Base-by-base conservation (phyloP, 768 basidiomycete species). In the Mycena chlorophos region DNA sequence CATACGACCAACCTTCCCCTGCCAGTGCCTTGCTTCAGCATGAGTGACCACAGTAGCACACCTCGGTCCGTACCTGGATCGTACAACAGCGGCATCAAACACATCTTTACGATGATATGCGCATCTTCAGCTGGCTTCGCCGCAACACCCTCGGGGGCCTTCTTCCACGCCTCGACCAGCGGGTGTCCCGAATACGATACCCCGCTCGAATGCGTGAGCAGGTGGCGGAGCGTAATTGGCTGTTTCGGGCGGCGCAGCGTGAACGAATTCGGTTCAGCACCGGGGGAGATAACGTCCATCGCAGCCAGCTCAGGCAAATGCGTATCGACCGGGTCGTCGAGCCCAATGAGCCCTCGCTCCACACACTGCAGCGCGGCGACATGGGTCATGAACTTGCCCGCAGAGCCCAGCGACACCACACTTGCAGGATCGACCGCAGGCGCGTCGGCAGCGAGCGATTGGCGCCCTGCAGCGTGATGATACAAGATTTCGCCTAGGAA, bases 141-240 rank as follows among this genome's bases (percentile, higher is more conserved):
- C 22, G 56, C 52, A 4, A 22, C 57, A 8, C 46, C 51, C 3
- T 48, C 38, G 20, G 52, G 39, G 12, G 57, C 49, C 4, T 42
- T 38, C 0, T 37, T 25, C 58, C 58, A 59, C 19, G 25, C 3
- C 31, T 59, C 27, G 1, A 59, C 49, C 5, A 59, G 54, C 16
- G 50, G 49, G n/a, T 55, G 43, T 22, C 54, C 53, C 17, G 34
- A 34, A 25, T 40, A 50, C 26, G 45, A 45, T 20, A 60, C 16
- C 17, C 58, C 58, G 30, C 58, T 60, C 8, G 54, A 49, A 40
- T 60, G 58, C 27, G 58, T 56, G 17, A 60, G 55, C 20, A 60
- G 30, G n/a, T 60, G 58, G n/a, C 54, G 58, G n/a, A 56, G 55
- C 2, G 58, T 60, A 37, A 60, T 60, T 25, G 48, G 38, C 10